A percentile compares a stretch with the other conserved stretches of the same genome.
Conservation (phyloP, 495 filamentous ascomycete species). For the Pyronema domesticum region DNA sequence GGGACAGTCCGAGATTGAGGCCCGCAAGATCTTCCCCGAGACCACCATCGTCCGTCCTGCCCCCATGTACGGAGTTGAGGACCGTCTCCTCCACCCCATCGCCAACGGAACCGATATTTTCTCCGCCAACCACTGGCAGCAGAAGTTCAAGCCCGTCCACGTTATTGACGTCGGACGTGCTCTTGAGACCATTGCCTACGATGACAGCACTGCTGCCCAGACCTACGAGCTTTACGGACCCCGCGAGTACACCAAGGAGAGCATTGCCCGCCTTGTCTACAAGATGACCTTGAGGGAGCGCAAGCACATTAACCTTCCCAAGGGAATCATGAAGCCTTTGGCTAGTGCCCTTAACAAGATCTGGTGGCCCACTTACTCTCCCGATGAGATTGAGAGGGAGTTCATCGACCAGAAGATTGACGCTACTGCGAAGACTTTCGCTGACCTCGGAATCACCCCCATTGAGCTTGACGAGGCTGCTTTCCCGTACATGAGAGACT, state of each 20-base stretch:
- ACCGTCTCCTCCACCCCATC: conserved; percentile 73
- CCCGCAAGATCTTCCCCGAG: conserved; percentile 82
- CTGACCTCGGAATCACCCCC: conserved; percentile 76
- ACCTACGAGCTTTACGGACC: conserved; percentile 94
- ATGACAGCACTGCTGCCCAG: conserved; percentile 74
- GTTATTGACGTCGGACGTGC: conserved; percentile 76
- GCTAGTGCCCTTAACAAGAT: conserved; percentile 55
- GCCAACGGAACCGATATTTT: conserved; percentile 62
- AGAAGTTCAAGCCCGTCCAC: conserved; percentile 83
- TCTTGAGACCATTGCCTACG: conserved; percentile 70
- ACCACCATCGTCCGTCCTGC: conserved; percentile 93
- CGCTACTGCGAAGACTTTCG: conserved; percentile 80
- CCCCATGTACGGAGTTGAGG: conserved; percentile 87
- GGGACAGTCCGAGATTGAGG: conserved; percentile 66
- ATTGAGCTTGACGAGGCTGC: conserved; percentile 64
- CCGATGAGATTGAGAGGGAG: conserved; percentile 83
- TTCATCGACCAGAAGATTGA: conserved; percentile 92
- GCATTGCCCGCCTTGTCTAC: conserved; percentile 77
- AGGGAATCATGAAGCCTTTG: conserved; percentile 50
- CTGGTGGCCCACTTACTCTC: conserved; percentile 72
- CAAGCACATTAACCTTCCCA: conserved; percentile 82
- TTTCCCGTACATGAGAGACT: conserved; percentile 56
- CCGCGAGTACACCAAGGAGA: conserved; percentile 72
- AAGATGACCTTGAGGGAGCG: conserved; percentile 79
- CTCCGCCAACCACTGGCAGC: conserved; percentile 79